A percentile compares a stretch with the other conserved stretches of the same genome.
phyloP scores from a whole-genome alignment of 768 basidiomycete species.

The Cystofilobasidium capitatum region DNA sequence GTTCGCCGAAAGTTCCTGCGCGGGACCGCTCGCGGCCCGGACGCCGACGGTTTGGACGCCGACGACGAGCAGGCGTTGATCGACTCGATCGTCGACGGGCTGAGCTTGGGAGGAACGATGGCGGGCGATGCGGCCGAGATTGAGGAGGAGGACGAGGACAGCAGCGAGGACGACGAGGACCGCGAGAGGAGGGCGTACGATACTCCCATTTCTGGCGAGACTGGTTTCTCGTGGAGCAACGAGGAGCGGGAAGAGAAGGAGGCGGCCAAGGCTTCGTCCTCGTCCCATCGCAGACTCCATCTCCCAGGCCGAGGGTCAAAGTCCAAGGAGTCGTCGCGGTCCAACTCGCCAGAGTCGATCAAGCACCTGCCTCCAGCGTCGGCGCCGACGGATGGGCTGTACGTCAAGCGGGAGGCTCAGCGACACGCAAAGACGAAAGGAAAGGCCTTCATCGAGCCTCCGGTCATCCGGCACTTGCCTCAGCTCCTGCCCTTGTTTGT shows the following conservation, averaged over 20 bases:
- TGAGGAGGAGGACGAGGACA: constrained; percentile 52
- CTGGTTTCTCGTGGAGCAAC: neutral
- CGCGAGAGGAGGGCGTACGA: constrained; percentile 33
- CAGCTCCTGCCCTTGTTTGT: constrained; percentile 75
- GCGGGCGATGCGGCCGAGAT: constrained; percentile 70
- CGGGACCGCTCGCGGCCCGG: constrained; percentile 34
- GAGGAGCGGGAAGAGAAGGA: constrained; percentile 4
- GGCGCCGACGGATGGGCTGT: constrained; percentile 6
- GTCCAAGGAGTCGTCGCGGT: neutral
- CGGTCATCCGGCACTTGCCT: constrained; percentile 68
- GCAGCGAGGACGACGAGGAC: constrained; percentile 41
- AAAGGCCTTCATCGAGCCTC: constrained; percentile 50
- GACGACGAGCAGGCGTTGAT: constrained; percentile 82
- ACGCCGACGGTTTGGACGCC: constrained; percentile 45
- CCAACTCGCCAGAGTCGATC: neutral
- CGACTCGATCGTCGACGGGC: constrained; percentile 66
- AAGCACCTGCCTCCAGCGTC: constrained; percentile 8
- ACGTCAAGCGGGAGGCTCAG: constrained; percentile 20
- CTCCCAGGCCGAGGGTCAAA: neutral
- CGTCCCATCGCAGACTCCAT: neutral
- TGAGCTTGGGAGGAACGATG: constrained; percentile 71
- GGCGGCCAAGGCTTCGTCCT: neutral
- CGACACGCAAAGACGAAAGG: constrained; percentile 25
- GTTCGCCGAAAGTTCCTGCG: constrained; percentile 73
- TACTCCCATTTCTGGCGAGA: neutral